These are phyloP conservation scores for Citrus reticulata DNA, from an alignment of 345 rosid genomes.

Conservation along the genomic window DNA sequence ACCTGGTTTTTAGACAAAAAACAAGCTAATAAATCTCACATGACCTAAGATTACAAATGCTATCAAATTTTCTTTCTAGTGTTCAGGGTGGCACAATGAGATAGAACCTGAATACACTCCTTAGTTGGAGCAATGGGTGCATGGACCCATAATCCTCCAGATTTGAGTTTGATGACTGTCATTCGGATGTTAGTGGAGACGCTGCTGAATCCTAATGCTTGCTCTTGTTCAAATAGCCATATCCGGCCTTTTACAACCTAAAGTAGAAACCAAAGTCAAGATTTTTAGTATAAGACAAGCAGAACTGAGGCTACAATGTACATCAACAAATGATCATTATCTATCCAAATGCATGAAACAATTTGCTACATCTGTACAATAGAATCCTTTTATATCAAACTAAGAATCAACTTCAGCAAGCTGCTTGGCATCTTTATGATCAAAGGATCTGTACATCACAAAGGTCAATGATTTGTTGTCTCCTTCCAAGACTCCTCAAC, in stretches of 20 bases:
- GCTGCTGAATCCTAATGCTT: conserved; percentile 96
- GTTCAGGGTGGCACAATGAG: background rate
- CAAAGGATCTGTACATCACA: background rate
- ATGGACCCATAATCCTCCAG: conserved; percentile 98
- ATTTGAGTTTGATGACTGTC: conserved; percentile 94
- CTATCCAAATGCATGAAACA: too few species aligned
- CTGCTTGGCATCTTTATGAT: background rate
- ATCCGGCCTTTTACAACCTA: conserved; percentile 83
- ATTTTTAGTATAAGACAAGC: background rate
- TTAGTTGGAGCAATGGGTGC: conserved; percentile 98
- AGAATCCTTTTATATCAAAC: too few species aligned
- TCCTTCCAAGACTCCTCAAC: background rate
- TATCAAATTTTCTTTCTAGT: background rate
- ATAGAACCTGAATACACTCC: conserved; percentile 81
- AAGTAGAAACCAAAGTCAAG: background rate
- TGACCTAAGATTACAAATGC: background rate
- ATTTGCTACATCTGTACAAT: too few species aligned
- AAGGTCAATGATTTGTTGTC: background rate
- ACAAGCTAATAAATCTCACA: background rate
- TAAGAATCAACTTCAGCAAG: too few species aligned
- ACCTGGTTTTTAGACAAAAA: background rate
- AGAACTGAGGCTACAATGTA: background rate
- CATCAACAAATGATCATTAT: too few species aligned
- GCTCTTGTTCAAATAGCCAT: conserved; percentile 99
- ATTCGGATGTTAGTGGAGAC: conserved; percentile 91